Evolutionary conservation across 257 asterid species (phyloP).

Genomic region (Thymus mandschuricus): DNA sequence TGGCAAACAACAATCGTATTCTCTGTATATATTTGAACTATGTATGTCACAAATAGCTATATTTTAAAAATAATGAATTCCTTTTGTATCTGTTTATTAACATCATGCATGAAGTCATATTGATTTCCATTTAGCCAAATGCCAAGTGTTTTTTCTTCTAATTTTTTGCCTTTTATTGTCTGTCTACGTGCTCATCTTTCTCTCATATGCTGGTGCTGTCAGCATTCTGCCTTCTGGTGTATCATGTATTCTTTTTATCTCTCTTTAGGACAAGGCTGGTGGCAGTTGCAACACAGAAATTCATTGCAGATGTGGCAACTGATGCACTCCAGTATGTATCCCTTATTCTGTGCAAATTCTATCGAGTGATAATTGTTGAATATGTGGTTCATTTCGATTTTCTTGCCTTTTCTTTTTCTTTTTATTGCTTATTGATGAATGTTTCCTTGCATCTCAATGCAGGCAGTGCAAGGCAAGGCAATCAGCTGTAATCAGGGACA

Average conservation of each 20-base stretch:
- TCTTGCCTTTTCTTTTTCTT: background rate
- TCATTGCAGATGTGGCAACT: slow-evolving; percentile 93
- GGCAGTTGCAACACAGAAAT: slow-evolving; percentile 98
- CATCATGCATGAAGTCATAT: background rate
- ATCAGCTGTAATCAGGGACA: slow-evolving; percentile 78
- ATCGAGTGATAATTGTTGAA: background rate
- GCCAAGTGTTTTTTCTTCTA: background rate
- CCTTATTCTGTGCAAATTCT: slow-evolving; percentile 12
- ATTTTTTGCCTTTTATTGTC: background rate
- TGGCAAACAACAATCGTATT: background rate
- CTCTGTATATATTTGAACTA: background rate
- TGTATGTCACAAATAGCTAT: background rate
- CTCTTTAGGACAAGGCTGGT: slow-evolving; percentile 79
- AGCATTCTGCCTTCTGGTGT: slow-evolving; percentile 3
- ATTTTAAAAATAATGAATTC: background rate
- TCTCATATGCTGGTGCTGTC: slow-evolving; percentile 13
- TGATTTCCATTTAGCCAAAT: background rate
- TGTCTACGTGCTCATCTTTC: background rate
- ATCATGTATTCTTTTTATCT: background rate
- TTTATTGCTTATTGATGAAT: background rate
- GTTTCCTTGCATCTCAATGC: slow-evolving; percentile 35
- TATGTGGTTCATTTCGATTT: slow-evolving; percentile 16
- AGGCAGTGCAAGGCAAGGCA: slow-evolving; percentile 97
- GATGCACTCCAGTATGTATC: slow-evolving; percentile 93
- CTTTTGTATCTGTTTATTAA: background rate